Evolutionary conservation across 805 yeast genomes (phyloP).

Genomic region (Scheffersomyces ergatensis): DNA sequence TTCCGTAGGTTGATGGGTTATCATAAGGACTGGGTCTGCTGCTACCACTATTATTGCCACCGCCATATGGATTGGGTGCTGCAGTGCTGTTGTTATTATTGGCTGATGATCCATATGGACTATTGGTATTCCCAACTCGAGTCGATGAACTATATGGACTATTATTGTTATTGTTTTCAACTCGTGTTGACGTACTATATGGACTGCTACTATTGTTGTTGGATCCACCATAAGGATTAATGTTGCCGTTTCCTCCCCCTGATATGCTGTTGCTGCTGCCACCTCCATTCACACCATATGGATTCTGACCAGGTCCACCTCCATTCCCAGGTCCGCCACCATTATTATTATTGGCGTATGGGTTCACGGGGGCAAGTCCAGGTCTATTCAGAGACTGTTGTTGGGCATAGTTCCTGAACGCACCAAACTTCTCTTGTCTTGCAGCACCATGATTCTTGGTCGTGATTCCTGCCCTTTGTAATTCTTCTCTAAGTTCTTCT

Average conservation of each 20-base stretch:
- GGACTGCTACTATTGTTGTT: constrained; percentile 7
- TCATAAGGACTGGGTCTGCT: neutral
- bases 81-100: neutral
- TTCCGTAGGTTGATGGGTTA: constrained; percentile 1
- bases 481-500: constrained; percentile 40
- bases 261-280: no score
- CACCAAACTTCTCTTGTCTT: constrained; percentile 50
- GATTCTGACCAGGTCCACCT: constrained; percentile 2
- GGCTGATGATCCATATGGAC: constrained; percentile 11
- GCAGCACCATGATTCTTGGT: constrained; percentile 28
- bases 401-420: constrained; percentile 48
- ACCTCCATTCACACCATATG: constrained; percentile 6
- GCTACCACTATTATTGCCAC: neutral
- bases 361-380: constrained; percentile 40
- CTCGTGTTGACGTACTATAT: constrained; percentile 6
- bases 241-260: neutral
- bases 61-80: neutral
- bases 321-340: constrained; percentile 5
- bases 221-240: constrained; percentile 8
- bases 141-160: constrained; percentile 1
- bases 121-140: neutral
- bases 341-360: constrained; percentile 28
- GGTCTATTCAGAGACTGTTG: constrained; percentile 33
- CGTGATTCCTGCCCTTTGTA: constrained; percentile 41
- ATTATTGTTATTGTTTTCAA: neutral